A percentile compares a stretch with the other conserved stretches of the same genome.
Evolutionary conservation across 23 red algal species (phyloP).

Genomic region (Gracilaria gracilis): DNA sequence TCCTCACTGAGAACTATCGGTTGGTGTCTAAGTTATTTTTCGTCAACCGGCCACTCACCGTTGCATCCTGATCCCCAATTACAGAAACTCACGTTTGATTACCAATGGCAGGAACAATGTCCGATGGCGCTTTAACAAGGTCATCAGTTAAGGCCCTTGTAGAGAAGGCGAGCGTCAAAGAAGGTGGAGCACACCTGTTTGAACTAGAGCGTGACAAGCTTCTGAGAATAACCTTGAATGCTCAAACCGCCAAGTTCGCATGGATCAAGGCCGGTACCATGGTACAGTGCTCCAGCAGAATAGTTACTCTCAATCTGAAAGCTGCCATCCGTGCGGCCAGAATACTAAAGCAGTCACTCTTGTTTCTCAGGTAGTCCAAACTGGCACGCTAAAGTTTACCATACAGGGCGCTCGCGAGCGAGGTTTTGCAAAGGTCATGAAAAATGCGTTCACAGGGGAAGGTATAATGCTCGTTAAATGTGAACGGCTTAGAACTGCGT

Average conservation of each 20-base stretch:
- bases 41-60: no score
- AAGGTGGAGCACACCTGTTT: neutral
- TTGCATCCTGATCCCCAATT: no score
- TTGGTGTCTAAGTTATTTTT: no score
- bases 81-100: no score
- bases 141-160: neutral
- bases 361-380: neutral
- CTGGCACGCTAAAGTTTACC: neutral
- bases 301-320: neutral
- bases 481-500: neutral
- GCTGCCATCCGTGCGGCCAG: neutral
- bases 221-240: neutral
- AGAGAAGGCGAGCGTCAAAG: neutral
- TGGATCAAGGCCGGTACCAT: constrained; percentile 27
- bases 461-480: constrained; percentile 14
- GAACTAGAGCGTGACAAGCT: constrained; percentile 31
- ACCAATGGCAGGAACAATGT: no score
- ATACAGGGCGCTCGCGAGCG: neutral
- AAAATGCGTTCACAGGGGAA: constrained; percentile 3
- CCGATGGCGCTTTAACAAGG: neutral
- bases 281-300: neutral
- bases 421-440: neutral
- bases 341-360: neutral
- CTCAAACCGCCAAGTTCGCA: neutral
- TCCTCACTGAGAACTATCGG: no score